Evolutionary conservation across 2,329 filamentous ascomycete species (phyloP).

Genomic region (Hypomyces perniciosus): DNA sequence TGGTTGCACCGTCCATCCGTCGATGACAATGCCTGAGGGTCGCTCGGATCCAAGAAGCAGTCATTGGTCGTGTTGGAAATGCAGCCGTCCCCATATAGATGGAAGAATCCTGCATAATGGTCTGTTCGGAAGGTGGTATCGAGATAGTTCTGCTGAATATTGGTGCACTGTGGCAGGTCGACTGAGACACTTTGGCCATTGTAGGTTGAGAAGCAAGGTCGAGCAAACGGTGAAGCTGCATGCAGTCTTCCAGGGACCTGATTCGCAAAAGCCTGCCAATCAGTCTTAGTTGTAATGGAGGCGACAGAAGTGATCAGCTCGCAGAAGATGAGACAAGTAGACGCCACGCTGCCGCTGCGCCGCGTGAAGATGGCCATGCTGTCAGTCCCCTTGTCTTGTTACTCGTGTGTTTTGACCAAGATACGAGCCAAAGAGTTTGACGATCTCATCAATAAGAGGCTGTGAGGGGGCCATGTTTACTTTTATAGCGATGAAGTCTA

Average conservation of each 20-base stretch:
- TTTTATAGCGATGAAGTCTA: no score
- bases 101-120: background rate
- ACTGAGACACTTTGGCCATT: background rate
- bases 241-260: background rate
- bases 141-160: background rate
- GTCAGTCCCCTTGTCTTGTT: no score
- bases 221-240: background rate
- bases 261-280: background rate
- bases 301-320: background rate
- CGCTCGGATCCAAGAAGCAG: background rate
- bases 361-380: background rate
- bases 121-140: background rate
- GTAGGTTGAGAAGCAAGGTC: background rate
- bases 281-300: background rate
- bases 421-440: no score
- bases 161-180: background rate
- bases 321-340: background rate
- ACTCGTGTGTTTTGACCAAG: no score
- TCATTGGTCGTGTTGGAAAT: background rate
- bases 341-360: background rate
- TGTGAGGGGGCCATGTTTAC: no score
- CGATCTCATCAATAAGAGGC: no score
- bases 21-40: background rate
- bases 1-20: background rate
- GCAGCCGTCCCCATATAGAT: background rate